A percentile compares a stretch with the other conserved stretches of the same genome.
Conservation (phyloP, 2,329 filamentous ascomycete genomes). For the Delphinella strobiligena region DNA sequence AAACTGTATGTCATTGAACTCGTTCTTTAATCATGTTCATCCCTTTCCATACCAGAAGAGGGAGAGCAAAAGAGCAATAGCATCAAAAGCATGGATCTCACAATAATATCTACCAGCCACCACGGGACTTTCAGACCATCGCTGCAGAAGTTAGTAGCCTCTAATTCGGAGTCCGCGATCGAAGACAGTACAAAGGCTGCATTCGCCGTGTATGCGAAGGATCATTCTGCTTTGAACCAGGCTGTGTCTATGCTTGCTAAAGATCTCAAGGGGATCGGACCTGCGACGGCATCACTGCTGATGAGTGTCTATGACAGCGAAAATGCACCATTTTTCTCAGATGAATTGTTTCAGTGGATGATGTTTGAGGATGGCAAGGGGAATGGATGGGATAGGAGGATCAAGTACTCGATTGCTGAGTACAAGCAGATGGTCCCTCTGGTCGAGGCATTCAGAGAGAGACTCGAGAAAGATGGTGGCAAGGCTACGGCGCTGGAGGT, state of each 20-base stretch:
- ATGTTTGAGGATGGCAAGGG: conserved; percentile 35
- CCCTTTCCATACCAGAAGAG: too few species aligned
- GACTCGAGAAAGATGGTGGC: conserved; percentile 27
- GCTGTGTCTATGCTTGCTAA: conserved; percentile 36
- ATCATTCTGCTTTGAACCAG: conserved; percentile 8
- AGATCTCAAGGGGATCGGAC: conserved; percentile 59
- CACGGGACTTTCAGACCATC: conserved; percentile 40
- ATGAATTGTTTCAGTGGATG: conserved; percentile 66
- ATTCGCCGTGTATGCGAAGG: conserved; percentile 32
- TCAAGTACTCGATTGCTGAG: conserved; percentile 61
- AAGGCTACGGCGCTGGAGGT: conserved; percentile 46
- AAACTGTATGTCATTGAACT: conserved; percentile 48
- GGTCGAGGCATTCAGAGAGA: conserved; percentile 23
- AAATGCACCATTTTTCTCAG: conserved; percentile 61
- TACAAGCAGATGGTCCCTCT: conserved; percentile 44
- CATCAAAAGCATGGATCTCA: conserved; percentile 7
- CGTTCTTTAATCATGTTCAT: too few species aligned
- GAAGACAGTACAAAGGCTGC: conserved; percentile 40
- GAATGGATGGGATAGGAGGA: conserved; percentile 33
- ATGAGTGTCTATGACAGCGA: conserved; percentile 52
- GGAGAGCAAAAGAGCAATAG: too few species aligned
- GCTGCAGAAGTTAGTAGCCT: conserved; percentile 37
- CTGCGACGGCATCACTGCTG: conserved; percentile 65
- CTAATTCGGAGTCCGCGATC: conserved; percentile 43
- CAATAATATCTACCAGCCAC: too few species aligned